These are phyloP conservation scores for Cytospora leucostoma DNA, from an alignment of 2,329 filamentous ascomycete genomes.

Conservation along the genomic window DNA sequence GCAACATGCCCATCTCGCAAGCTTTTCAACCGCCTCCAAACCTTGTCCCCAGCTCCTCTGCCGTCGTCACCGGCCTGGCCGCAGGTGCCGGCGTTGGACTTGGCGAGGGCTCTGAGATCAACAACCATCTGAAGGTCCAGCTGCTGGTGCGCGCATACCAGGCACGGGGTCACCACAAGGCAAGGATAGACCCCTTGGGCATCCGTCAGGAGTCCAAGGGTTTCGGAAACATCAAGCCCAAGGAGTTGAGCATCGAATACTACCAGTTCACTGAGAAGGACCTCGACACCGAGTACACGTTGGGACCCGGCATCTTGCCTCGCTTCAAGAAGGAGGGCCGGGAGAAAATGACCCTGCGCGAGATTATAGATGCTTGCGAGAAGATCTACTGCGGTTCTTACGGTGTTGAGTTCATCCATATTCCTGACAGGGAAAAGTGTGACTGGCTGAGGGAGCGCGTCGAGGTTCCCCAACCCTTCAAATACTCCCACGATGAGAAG, in stretches of 20 bases:
- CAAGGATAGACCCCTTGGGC: slow-evolving; percentile 92
- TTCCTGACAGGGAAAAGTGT: slow-evolving; percentile 94
- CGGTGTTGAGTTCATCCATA: slow-evolving; percentile 98
- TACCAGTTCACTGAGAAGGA: slow-evolving; percentile 96
- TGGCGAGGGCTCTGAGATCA: slow-evolving; percentile 76
- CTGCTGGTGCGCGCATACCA: slow-evolving; percentile 96
- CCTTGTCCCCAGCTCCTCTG: slow-evolving; percentile 79
- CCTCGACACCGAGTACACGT: slow-evolving; percentile 84
- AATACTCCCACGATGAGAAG: slow-evolving; percentile 98
- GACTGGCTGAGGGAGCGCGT: slow-evolving; percentile 96
- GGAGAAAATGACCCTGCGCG: slow-evolving; percentile 94
- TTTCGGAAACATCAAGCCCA: slow-evolving; percentile 84
- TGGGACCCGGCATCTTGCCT: slow-evolving; percentile 93
- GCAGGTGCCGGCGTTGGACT: slow-evolving; percentile 67
- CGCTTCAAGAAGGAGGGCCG: slow-evolving; percentile 86
- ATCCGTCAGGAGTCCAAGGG: slow-evolving; percentile 84
- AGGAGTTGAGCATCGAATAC: slow-evolving; percentile 89
- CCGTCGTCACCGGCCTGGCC: slow-evolving; percentile 72
- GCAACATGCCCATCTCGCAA: slow-evolving; percentile 95
- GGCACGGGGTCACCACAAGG: slow-evolving; percentile 96
- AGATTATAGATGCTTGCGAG: slow-evolving; percentile 92
- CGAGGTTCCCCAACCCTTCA: slow-evolving; percentile 92
- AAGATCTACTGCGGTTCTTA: slow-evolving; percentile 97
- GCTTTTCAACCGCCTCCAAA: slow-evolving; percentile 96
- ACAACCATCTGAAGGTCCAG: slow-evolving; percentile 97